Conservation (phyloP, 306 rosid genomes). For the Spatholobus suberectus region DNA sequence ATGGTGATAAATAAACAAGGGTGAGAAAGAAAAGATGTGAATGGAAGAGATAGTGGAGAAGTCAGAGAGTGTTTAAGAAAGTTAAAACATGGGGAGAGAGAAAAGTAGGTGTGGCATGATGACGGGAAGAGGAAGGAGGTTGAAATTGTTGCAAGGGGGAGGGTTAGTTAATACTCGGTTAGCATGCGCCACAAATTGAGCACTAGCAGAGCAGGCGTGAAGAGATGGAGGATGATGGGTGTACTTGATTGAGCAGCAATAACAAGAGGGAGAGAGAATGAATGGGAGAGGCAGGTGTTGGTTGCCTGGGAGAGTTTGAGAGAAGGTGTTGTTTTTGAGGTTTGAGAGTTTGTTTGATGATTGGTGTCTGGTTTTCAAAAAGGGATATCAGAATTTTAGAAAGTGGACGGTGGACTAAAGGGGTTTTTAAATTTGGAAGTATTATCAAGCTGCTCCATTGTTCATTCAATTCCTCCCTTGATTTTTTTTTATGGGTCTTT, state of each 20-base stretch:
- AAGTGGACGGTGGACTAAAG: slow-evolving; percentile 35
- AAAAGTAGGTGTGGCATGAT: slow-evolving; percentile 16
- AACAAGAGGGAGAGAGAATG: background rate
- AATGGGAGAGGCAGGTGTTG: slow-evolving; percentile 23
- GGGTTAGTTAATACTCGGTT: background rate
- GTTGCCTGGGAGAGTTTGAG: slow-evolving; percentile 15
- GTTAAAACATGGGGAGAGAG: slow-evolving; percentile 31
- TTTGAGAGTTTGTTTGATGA: slow-evolving; percentile 36
- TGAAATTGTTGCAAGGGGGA: background rate
- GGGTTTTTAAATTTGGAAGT: slow-evolving; percentile 41
- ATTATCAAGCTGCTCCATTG: slow-evolving; percentile 45
- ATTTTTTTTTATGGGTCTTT: background rate
- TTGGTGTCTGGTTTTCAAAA: slow-evolving; percentile 40
- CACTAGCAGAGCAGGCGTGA: slow-evolving; percentile 38
- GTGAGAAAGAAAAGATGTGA: background rate
- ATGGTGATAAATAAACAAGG: background rate
- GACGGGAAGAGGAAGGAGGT: slow-evolving; percentile 1
- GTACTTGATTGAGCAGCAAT: slow-evolving; percentile 40
- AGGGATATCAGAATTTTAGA: slow-evolving; percentile 40
- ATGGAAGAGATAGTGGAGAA: slow-evolving; percentile 44
- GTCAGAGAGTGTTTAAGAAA: slow-evolving; percentile 42
- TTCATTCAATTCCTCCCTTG: background rate
- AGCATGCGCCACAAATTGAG: slow-evolving; percentile 49
- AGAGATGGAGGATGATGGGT: slow-evolving; percentile 45
- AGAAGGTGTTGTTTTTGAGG: slow-evolving; percentile 37